Evolutionary conservation across 441 rosid species (phyloP).

Genomic region (Eutrema salsugineum): DNA sequence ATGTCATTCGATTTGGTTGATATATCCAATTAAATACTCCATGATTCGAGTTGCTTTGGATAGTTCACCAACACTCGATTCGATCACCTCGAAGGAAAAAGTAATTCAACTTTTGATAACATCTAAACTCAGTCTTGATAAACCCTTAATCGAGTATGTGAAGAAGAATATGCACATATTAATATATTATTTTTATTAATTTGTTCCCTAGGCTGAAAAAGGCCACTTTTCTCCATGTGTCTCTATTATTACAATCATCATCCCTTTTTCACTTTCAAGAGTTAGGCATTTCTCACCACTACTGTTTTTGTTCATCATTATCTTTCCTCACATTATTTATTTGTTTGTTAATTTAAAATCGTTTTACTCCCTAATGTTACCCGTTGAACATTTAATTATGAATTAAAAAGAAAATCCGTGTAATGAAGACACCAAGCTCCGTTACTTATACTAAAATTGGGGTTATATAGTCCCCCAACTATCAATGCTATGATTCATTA

Average conservation of each 20-base stretch:
- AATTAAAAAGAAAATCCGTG: neutral
- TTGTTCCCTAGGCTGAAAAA: conserved; percentile 14
- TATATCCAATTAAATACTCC: neutral
- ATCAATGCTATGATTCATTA: neutral
- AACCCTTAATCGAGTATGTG: neutral
- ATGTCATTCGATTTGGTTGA: neutral
- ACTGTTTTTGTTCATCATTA: neutral
- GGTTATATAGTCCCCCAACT: neutral
- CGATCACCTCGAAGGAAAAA: neutral
- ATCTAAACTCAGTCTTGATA: neutral
- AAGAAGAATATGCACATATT: neutral
- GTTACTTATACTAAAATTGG: neutral
- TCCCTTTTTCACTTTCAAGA: conserved; percentile 1
- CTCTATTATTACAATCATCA: conserved; percentile 39
- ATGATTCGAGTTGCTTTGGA: neutral
- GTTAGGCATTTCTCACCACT: conserved; percentile 11
- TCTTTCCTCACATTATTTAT: neutral
- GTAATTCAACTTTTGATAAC: neutral
- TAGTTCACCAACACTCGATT: neutral
- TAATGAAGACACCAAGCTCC: neutral
- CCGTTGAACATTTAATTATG: neutral
- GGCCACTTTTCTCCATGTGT: conserved; percentile 32
- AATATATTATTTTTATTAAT: too few species aligned
- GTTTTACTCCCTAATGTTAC: neutral
- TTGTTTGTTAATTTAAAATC: neutral